Evolutionary conservation across 345 rosid species (phyloP), one percentile per base, ranked within the genome.

Genomic region (Turnera subulata): DNA sequence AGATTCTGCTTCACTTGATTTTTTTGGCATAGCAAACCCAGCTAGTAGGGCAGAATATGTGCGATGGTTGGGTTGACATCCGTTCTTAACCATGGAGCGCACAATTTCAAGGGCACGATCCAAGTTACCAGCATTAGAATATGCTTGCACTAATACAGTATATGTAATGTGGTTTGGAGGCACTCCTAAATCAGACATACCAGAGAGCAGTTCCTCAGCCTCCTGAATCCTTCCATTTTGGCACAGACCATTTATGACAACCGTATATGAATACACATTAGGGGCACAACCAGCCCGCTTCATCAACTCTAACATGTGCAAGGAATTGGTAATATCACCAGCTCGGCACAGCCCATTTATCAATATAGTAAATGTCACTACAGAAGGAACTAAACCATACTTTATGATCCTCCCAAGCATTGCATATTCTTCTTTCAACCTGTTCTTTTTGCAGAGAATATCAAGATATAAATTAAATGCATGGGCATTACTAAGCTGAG

Each of bases 151-250:
- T 59, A 80, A 50, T 25, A 74, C 66, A 1, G 81, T 60, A 56
- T 74, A 80, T 44, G 79, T 71, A 43, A 73, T 61, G 72, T 66
- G 69, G 65, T 74, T 80, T 47, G 84, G 84, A 54, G 68, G 59
- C 51, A 66, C 67, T 50, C 79, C 84, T 46, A 67, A 65, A 59
- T 60, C 69, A 48, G 55, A 53, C 77, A 80, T 76, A 51, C 59
- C 55, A 59, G 56, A 58, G 35, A 76, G 61, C 59, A 79, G 64
- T 57, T 39, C 59, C 35, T 76, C 69, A 16, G 81, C 84, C 50
- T 76, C 81, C 59, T 73, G 59, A 15, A 71, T 8, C 68, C 77
- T 68, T 69, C 79, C 77, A 57, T 29, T 44, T 60, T 68, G 75
- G 63, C 69, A 80, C 29, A 80, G 70, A 50, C 84, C 84, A 15